These are phyloP conservation scores for Amanita phalloides DNA, from an alignment of 768 basidiomycete species.

Conservation along the genomic window DNA sequence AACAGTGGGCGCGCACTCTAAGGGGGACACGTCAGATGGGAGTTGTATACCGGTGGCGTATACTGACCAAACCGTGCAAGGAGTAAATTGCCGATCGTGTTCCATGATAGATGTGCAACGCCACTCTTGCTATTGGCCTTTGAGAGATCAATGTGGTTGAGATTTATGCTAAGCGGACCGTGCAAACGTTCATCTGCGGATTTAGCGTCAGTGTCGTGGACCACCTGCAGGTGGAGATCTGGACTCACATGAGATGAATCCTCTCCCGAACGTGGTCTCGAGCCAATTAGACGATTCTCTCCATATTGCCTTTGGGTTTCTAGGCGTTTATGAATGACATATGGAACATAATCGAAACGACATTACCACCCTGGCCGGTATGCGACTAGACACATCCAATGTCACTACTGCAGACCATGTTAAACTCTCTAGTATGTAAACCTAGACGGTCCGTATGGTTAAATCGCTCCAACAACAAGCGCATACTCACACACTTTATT, in stretches of 20 bases:
- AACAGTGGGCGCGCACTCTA: conserved; percentile 54
- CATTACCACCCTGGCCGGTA: conserved; percentile 48
- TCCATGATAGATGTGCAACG: conserved; percentile 70
- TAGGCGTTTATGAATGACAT: neutral
- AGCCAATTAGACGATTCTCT: conserved; percentile 81
- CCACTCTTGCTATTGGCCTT: conserved; percentile 62
- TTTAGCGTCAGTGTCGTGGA: neutral
- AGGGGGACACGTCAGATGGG: conserved; percentile 7
- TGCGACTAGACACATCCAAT: conserved; percentile 49
- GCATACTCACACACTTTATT: conserved; percentile 48
- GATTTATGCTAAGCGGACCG: conserved; percentile 40
- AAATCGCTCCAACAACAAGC: neutral
- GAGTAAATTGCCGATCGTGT: conserved; percentile 61
- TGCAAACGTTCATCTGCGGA: conserved; percentile 52
- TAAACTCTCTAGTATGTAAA: conserved; percentile 64
- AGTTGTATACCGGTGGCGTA: neutral
- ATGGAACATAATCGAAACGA: neutral
- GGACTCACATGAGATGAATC: conserved; percentile 65
- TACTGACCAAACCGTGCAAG: conserved; percentile 62
- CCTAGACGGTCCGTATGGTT: conserved; percentile 25
- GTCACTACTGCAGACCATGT: conserved; percentile 63
- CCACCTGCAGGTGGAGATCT: neutral
- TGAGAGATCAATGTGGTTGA: conserved; percentile 42
- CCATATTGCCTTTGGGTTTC: conserved; percentile 58
- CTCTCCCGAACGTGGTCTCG: conserved; percentile 71